Evolutionary conservation across 176 grass and related monocot genomes (phyloP).

Genomic region (Carex scoparia): DNA sequence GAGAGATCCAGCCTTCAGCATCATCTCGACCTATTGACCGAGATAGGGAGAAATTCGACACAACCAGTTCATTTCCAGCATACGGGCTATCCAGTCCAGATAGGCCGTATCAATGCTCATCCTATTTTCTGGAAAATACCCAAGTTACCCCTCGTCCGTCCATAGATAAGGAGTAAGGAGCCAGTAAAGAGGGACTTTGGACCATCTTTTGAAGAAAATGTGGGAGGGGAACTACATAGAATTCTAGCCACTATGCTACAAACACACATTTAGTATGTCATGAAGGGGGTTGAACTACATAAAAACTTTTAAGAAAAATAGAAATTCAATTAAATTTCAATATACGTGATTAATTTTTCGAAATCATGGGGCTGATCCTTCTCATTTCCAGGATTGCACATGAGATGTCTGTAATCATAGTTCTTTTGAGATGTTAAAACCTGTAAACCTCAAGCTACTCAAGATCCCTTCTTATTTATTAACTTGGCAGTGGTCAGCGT

Average conservation of each 20-base stretch:
- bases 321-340: too few species aligned
- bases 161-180: background rate
- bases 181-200: background rate
- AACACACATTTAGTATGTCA: too few species aligned
- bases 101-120: background rate
- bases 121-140: background rate
- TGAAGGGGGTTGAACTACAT: too few species aligned
- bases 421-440: background rate
- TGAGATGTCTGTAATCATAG: background rate
- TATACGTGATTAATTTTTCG: too few species aligned
- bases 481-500: conserved; percentile 76
- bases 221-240: background rate
- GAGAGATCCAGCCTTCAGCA: too few species aligned
- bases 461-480: background rate
- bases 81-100: too few species aligned
- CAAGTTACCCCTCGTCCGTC: background rate
- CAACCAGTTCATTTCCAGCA: too few species aligned
- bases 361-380: background rate
- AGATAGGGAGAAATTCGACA: too few species aligned
- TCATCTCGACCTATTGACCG: too few species aligned
- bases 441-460: background rate
- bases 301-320: too few species aligned
- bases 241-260: too few species aligned
- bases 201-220: background rate
- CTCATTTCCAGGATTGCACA: background rate